Conservation (phyloP, 805 yeast species). For the Ogataea trehaloabstinens region DNA sequence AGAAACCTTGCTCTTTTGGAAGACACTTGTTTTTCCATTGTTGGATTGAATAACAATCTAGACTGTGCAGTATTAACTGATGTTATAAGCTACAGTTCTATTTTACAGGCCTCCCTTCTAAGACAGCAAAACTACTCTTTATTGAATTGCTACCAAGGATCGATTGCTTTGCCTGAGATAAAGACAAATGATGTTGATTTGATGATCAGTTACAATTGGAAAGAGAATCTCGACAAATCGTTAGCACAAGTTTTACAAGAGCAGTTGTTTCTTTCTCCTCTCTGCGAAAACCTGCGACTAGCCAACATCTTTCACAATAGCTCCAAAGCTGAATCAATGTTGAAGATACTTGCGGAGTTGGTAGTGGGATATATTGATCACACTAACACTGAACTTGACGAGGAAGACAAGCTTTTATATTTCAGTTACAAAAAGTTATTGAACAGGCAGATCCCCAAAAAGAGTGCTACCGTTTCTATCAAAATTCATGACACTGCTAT, state of each 20-base stretch:
- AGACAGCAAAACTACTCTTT: constrained; percentile 1
- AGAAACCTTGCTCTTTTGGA: constrained; percentile 12
- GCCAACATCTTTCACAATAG: constrained; percentile 5
- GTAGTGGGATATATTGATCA: constrained; percentile 11
- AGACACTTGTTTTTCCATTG: constrained; percentile 12
- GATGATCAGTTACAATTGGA: background rate
- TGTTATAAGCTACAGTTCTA: constrained; percentile 2
- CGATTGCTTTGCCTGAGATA: background rate
- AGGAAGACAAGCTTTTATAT: constrained; percentile 13
- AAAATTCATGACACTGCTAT: constrained; percentile 12
- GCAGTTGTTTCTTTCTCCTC: constrained; percentile 8
- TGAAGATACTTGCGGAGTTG: constrained; percentile 10
- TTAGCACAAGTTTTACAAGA: constrained; percentile 7
- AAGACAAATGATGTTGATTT: constrained; percentile 2
- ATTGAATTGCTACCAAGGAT: background rate
- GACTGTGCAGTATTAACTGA: background rate
- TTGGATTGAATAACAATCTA: constrained; percentile 1
- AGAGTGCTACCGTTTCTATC: constrained; percentile 3
- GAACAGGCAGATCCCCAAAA: background rate
- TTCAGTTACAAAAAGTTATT: constrained; percentile 10
- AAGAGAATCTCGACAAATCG: constrained; percentile 1
- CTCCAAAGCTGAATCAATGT: background rate
- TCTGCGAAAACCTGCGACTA: constrained; percentile 9
- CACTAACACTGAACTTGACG: constrained; percentile 1
- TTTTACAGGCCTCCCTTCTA: constrained; percentile 4